Base-by-base conservation (phyloP, 1,139 yeast genomes). In the Hyphopichia wangnamkhiaoensis region DNA sequence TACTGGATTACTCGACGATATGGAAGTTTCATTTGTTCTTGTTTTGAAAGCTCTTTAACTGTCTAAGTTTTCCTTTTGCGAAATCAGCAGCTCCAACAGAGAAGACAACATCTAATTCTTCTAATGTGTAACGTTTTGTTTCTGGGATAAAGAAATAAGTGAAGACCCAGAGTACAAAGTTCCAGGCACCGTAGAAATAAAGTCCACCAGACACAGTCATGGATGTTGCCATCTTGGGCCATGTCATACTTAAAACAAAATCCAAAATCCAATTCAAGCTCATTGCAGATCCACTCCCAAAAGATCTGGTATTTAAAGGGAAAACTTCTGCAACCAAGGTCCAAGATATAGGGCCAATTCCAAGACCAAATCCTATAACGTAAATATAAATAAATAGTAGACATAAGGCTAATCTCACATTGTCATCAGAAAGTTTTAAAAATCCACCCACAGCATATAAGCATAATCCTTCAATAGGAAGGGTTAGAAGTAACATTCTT, bases 61-160 rank as follows among this genome's bases (percentile, higher is more conserved):
- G 9, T 21, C 24, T 10, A 21, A 21, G 24, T 21, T 21, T 21
- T 10, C 24, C 24, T 10, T 21, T 21, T 7, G 24, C 24, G 24
- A 21, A 21, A 7, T 21, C 24, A 21, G 24, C 24, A 7, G 24
- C 34, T 3, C 31, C 31, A 14, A 29, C 31, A 8, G 33, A 29
- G 24, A 37, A 37, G n/a, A 37, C 36, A 10, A 10, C 31, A 18
- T 37, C 39, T 13, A 37, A 19, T 21, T 37, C 39, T 16, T 37
- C 39, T 15, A 37, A 26, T 4, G 36, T 32, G 23, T 31, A 37
- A 14, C 31, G 14, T 20, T 37, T 37, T 7, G 39, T 37, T 20
- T 37, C 39, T 21, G 38, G 39, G 56, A 61, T 44, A 47, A 50
- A 34, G 63, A 64, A 37, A 47, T 40, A n/a, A 45, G 45, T 28